Evolutionary conservation across 148 eudicot genomes (phyloP).

Genomic region (Chenopodium quinoa): DNA sequence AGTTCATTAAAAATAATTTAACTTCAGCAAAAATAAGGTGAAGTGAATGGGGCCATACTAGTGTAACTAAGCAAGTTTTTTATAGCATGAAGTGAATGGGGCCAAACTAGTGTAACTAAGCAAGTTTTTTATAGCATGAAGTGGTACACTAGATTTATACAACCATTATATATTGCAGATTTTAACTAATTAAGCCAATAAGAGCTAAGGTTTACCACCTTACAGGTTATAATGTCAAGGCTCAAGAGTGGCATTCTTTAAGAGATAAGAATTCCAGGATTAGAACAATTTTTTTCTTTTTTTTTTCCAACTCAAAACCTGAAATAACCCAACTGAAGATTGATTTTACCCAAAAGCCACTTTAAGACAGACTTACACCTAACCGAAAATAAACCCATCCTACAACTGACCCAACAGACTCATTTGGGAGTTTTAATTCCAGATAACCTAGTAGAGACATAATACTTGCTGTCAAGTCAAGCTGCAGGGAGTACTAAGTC

Average conservation of each 20-base stretch:
- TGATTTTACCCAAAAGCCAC: neutral
- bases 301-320: no score
- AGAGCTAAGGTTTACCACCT: neutral
- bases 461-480: neutral
- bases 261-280: neutral
- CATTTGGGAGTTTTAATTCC: neutral
- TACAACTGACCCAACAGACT: neutral
- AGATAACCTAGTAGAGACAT: neutral
- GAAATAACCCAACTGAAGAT: neutral
- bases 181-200: neutral
- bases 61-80: neutral
- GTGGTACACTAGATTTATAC: neutral
- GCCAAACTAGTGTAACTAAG: neutral
- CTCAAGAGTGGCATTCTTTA: neutral
- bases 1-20: no score
- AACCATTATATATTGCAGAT: neutral
- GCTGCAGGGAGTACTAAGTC: neutral
- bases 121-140: neutral
- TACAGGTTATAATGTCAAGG: neutral
- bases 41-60: neutral
- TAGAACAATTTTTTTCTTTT: no score
- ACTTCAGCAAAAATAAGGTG: no score
- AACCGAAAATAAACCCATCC: neutral
- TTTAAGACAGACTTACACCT: neutral
- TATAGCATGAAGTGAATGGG: neutral